Base-by-base conservation (phyloP, 257 asterid species). In the Solanum pinnatisectum region DNA sequence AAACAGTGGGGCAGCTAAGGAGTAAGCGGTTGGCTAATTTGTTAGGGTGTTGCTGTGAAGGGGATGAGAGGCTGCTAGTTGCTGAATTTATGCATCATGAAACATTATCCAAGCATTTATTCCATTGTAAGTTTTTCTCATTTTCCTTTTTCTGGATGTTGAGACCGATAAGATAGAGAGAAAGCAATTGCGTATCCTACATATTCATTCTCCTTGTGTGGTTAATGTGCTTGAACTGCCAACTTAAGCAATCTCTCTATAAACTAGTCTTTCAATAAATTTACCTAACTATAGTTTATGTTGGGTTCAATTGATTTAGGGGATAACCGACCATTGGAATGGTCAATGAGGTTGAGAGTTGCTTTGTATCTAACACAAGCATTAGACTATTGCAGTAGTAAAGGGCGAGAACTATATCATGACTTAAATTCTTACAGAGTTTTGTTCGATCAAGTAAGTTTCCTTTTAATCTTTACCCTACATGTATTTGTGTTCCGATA, bases 261-360 rank as follows among this genome's bases (percentile, higher is more conserved):
- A 25, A 78, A 14, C 84, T 13, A 44, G 63, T 42, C 36, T 25
- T 42, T 42, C 8, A 15, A 16, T 42, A 79, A 15, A 27, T 9
- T 81, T 46, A 15, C n/a, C 84, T 42, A 78, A 81, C 68, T 30
- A 9, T 25, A 30, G n/a, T 33, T 59, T 67, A 10, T 35, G 82
- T 73, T 72, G 59, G 59, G 78, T 65, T 74, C 32, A 76, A 79
- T 84, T 87, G 84, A 11, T 46, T 79, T 42, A 92, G 92, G 93
- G 94, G 93, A 91, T 33, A 88, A 87, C 63, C 92, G 90, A 52
- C 94, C 94, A 8, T 30, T 92, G 92, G 90, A 89, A 87, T 92
- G 94, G 93, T 76, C 93, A 22, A 90, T 92, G 93, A 92, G 94
- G 88, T 87, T 92, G 91, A 90, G 94, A 84, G 93, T 91, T 39